These are phyloP conservation scores for Rhynchospora breviuscula DNA, from an alignment of 176 grass and related monocot genomes.

Conservation along the genomic window DNA sequence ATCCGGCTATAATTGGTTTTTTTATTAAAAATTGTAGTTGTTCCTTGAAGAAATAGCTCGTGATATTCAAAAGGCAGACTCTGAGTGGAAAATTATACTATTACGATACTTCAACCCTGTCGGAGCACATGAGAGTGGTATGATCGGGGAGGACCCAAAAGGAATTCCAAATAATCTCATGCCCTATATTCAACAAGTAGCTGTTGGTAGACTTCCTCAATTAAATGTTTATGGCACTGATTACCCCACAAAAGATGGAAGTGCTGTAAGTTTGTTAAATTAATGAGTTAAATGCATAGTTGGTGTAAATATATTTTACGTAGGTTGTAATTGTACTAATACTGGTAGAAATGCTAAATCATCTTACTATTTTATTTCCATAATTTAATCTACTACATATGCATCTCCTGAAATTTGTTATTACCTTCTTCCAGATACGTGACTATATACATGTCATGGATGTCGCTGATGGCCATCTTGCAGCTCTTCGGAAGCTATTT, in stretches of 20 bases:
- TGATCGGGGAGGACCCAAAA: conserved; percentile 79
- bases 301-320: too few species aligned
- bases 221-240: conserved; percentile 76
- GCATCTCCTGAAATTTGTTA: too few species aligned
- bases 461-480: conserved; percentile 74
- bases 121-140: conserved; percentile 65
- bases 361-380: too few species aligned
- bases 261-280: conserved; percentile 29
- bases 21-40: conserved; percentile 32
- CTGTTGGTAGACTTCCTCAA: conserved; percentile 57
- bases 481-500: conserved; percentile 70
- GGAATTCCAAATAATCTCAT: conserved; percentile 88
- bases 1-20: too few species aligned
- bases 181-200: conserved; percentile 89
- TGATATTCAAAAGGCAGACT: conserved; percentile 52
- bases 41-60: conserved; percentile 77
- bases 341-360: too few species aligned
- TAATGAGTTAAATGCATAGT: too few species aligned
- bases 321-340: too few species aligned
- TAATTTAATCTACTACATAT: too few species aligned
- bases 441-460: conserved; percentile 90
- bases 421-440: conserved; percentile 1
- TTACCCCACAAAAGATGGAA: conserved; percentile 78
- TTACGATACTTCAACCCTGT: conserved; percentile 91
- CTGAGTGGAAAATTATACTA: conserved; percentile 57